Percentiles rank a stretch among this genome's conserved stretches.
These are phyloP conservation scores for Saccharomyces uvarum DNA, from an alignment of 1,139 yeast species.

Conservation along the genomic window DNA sequence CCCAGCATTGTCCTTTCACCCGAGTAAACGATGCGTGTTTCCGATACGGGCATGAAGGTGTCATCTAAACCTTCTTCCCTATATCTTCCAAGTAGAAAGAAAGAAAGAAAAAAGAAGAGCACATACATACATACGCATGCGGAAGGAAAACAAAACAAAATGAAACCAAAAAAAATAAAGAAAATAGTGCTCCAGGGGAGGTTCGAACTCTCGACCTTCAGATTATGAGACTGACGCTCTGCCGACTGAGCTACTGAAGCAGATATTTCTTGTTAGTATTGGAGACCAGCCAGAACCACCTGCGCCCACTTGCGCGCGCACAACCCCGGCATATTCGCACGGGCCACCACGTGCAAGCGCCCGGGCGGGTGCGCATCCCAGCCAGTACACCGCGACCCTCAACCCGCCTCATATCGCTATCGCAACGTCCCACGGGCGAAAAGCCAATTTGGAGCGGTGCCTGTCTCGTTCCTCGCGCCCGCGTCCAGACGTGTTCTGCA, in stretches of 20 bases:
- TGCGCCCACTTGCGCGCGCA: too few relatives aligned
- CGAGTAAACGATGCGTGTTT: too few relatives aligned
- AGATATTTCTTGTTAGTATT: not conserved
- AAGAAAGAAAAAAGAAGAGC: not conserved
- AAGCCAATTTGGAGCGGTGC: not conserved
- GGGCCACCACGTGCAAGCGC: too few relatives aligned
- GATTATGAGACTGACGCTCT: slow-evolving; percentile 41
- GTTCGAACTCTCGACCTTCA: slow-evolving; percentile 45
- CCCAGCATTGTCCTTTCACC: slow-evolving; percentile 10
- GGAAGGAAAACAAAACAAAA: not conserved
- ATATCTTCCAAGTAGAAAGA: too few relatives aligned
- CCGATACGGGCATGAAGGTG: too few relatives aligned
- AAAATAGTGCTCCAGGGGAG: slow-evolving; percentile 48
- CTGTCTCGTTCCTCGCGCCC: not conserved
- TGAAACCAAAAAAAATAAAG: too few relatives aligned
- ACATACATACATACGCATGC: too few relatives aligned
- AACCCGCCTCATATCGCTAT: not conserved
- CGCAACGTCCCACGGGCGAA: not conserved
- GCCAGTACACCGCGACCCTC: too few relatives aligned
- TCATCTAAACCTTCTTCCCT: too few relatives aligned
- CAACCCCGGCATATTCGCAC: too few relatives aligned
- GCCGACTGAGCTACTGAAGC: slow-evolving; percentile 40
- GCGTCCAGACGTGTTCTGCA: not conserved
- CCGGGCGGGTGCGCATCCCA: too few relatives aligned
- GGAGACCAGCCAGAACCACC: not conserved